phyloP scores from a whole-genome alignment of 2,329 filamentous ascomycete genomes.

The Talaromyces funiculosus region DNA sequence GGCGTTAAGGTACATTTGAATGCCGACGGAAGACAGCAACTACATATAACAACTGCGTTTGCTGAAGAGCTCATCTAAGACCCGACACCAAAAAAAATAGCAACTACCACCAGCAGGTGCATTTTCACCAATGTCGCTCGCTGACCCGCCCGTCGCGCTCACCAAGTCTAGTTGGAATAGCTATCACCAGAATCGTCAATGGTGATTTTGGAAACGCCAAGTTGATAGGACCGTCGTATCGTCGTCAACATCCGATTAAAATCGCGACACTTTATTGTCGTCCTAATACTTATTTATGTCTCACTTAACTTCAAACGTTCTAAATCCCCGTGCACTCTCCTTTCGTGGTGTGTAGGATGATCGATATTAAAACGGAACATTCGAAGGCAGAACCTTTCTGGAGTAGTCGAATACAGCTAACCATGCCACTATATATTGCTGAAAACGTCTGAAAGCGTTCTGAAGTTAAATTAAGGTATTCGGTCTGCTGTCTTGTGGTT shows the following conservation, averaged over 20 bases:
- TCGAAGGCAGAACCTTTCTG: not conserved
- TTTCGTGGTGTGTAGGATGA: not conserved
- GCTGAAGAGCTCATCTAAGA: not conserved
- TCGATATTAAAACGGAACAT: not conserved
- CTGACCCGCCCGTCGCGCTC: slow-evolving; percentile 49
- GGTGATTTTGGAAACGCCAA: slow-evolving; percentile 50
- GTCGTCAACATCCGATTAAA: not conserved
- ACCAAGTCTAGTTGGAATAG: slow-evolving; percentile 52
- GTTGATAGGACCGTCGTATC: slow-evolving; percentile 19
- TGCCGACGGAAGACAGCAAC: not conserved
- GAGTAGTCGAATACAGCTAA: not conserved
- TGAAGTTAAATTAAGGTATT: not conserved
- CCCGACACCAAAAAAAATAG: not conserved
- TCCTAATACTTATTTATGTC: not conserved
- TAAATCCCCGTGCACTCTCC: not conserved
- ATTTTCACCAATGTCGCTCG: slow-evolving; percentile 36
- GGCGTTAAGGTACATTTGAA: not conserved
- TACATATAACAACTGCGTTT: no score
- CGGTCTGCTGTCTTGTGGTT: not conserved
- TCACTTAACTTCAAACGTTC: not conserved
- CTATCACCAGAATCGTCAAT: slow-evolving; percentile 55
- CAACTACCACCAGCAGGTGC: slow-evolving; percentile 33
- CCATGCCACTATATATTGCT: not conserved
- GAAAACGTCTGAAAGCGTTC: not conserved
- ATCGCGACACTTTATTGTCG: not conserved